Evolutionary conservation across 2,329 filamentous ascomycete species (phyloP), one percentile per base, ranked within the genome.

Genomic region (Colletotrichum camelliae): DNA sequence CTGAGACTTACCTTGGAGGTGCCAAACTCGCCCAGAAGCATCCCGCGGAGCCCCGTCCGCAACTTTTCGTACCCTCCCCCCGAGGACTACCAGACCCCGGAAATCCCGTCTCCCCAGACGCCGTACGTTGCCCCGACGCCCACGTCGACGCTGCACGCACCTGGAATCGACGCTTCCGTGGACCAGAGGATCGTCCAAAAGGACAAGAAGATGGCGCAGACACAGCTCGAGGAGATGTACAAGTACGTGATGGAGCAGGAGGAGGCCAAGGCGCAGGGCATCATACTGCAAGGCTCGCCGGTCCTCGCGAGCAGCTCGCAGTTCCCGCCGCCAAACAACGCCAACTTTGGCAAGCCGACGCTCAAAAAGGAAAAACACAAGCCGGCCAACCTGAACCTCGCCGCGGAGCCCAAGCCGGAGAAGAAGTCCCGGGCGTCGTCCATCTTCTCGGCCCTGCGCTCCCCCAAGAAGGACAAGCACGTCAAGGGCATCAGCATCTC

Each of bases 171-270:
- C 75, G 90, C 89, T 18, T 92, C 91, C 27, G 94, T 98, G 75
- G 95, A 98, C 83, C 92, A 94, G 75, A 90, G 89, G 75, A 90
- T 98, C 18, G 90, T 98, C 29, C 91, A 93, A 75, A 90, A 91
- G 76, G 95, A 98, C 84, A 92, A 91, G 82, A 89, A 90, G 81
- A 93, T 93, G 87, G 93, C 95, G 77, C 93, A 97, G 84, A 89
- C 93, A 78, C 94, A 98, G 83, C 92, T 98, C 84, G 96, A 98
- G 84, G 92, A 95, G 80, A 92, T 98, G 83, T 98, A 98, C 85
- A 95, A 93, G 77, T 94, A 96, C 79, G 96, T 98, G 78, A 94
- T 98, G 93, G 95, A 96, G 83, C 94, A 98, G 80, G 96, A 98
- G 81, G 91, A 90, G 74, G 91, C 91, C 67, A 93, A 93, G 83